Percentiles rank a stretch among this genome's conserved stretches.
Conservation (phyloP, 169 alveolate genomes). For the Cryptosporidium canis region DNA sequence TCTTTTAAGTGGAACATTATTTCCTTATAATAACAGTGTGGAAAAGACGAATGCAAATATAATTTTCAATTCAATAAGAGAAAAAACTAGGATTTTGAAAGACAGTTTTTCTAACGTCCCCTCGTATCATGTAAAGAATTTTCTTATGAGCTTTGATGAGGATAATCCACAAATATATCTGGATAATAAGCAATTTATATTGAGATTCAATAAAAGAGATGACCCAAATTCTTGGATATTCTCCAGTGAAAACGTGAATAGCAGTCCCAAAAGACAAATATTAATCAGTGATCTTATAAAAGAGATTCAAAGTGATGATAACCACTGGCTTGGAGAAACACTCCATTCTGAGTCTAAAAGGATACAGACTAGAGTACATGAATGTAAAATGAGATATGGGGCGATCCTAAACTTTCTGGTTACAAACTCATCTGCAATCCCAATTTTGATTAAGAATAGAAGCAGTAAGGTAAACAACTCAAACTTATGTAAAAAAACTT, state of each 20-base stretch:
- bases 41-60: slow-evolving; percentile 37
- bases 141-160: slow-evolving; percentile 11
- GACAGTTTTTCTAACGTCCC: slow-evolving; percentile 48
- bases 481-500: neutral
- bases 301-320: slow-evolving; percentile 35
- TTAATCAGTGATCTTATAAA: slow-evolving; percentile 40
- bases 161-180: slow-evolving; percentile 45
- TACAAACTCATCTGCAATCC: slow-evolving; percentile 65
- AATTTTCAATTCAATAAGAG: slow-evolving; percentile 33
- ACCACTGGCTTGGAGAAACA: slow-evolving; percentile 51
- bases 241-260: neutral
- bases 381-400: slow-evolving; percentile 63
- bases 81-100: slow-evolving; percentile 7
- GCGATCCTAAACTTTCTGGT: slow-evolving; percentile 48
- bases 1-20: slow-evolving; percentile 58
- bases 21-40: slow-evolving; percentile 29
- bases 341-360: slow-evolving; percentile 50
- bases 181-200: slow-evolving; percentile 50
- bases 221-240: slow-evolving; percentile 50
- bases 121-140: slow-evolving; percentile 27
- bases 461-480: neutral
- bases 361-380: slow-evolving; percentile 27
- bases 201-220: slow-evolving; percentile 40
- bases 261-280: neutral
- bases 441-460: slow-evolving; percentile 8